Conservation (phyloP, 169 alveolate species). For the Plasmodium gonderi region DNA sequence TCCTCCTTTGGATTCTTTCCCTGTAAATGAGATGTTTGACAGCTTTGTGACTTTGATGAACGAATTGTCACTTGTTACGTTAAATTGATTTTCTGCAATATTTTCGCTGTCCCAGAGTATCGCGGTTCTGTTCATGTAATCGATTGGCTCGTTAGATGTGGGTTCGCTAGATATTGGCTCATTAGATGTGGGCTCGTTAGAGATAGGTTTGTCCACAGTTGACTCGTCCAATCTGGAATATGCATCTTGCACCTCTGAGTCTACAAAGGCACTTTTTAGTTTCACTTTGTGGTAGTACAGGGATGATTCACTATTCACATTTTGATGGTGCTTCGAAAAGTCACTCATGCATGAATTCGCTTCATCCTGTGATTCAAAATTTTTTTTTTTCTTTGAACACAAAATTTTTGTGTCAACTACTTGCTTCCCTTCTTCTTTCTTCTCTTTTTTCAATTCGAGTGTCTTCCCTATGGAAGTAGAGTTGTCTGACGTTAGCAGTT, state of each 20-base stretch:
- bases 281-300: not conserved
- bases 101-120: not conserved
- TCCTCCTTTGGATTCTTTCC: not conserved
- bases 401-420: not conserved
- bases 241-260: not conserved
- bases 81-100: constrained; percentile 2
- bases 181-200: not conserved
- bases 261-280: not conserved
- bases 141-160: not conserved
- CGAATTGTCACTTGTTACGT: not conserved
- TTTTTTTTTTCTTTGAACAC: not conserved
- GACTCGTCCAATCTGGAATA: not conserved
- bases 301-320: not conserved
- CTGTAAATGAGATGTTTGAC: not conserved
- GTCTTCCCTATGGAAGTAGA: not conserved
- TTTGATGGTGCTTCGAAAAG: not conserved
- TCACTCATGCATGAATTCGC: not conserved
- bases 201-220: not conserved
- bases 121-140: not conserved
- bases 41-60: not conserved
- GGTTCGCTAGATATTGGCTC: not conserved
- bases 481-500: not conserved
- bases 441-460: not conserved
- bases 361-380: not conserved
- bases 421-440: not conserved